phyloP scores from a whole-genome alignment of 2,329 filamentous ascomycete genomes.

The Colletotrichum simmondsii region DNA sequence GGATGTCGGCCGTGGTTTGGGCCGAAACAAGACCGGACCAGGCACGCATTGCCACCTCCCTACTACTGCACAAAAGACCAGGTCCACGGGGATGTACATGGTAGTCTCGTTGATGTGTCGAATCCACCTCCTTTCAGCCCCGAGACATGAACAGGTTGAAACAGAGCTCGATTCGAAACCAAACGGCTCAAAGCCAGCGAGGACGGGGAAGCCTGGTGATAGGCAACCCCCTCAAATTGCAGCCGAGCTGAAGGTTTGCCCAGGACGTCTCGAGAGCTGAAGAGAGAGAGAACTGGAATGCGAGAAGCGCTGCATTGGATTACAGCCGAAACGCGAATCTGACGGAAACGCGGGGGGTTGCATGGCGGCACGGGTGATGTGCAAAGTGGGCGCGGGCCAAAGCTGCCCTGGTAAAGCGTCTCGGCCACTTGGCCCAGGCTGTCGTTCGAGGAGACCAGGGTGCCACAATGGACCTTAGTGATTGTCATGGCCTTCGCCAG shows the following conservation, averaged over 20 bases:
- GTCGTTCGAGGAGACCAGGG: not conserved
- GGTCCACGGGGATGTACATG: not conserved
- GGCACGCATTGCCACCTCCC: not conserved
- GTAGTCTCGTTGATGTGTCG: not conserved
- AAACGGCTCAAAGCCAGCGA: not conserved
- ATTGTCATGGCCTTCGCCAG: not conserved
- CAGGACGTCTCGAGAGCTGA: slow-evolving; percentile 2
- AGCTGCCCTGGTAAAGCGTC: slow-evolving; percentile 20
- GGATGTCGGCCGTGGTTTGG: not conserved
- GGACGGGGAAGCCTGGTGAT: not conserved
- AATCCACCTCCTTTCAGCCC: slow-evolving; percentile 1
- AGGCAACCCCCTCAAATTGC: not conserved
- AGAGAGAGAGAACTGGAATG: not conserved
- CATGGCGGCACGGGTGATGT: slow-evolving; percentile 27
- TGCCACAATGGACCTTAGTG: not conserved
- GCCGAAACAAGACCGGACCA: not conserved
- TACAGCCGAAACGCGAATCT: slow-evolving; percentile 5
- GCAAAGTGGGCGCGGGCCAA: slow-evolving; percentile 21
- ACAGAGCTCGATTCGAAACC: slow-evolving; percentile 22
- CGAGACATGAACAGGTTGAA: slow-evolving; percentile 23
- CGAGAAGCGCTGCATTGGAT: slow-evolving; percentile 3
- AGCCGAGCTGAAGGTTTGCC: not conserved
- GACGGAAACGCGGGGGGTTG: slow-evolving; percentile 24
- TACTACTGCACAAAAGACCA: not conserved
- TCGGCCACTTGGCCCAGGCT: not conserved